Conservation (phyloP, 371 early-diverging fungal species). For the Lichtheimia hyalospora region DNA sequence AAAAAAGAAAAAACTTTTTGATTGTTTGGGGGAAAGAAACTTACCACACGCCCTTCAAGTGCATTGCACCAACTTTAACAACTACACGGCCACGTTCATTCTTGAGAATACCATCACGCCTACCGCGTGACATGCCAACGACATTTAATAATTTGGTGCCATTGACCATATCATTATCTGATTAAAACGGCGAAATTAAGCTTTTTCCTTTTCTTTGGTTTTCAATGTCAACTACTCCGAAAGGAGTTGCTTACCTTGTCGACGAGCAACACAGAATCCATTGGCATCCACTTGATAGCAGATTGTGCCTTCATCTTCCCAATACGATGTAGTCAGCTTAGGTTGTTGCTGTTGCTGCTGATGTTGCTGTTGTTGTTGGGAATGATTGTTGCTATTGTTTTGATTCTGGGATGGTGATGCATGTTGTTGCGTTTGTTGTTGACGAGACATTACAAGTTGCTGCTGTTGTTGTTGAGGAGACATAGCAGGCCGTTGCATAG, state of each 20-base stretch:
- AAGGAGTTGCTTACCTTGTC: constrained; percentile 52
- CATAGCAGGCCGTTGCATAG: not conserved
- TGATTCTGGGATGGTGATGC: not conserved
- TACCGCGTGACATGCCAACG: constrained; percentile 85
- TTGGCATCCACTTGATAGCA: constrained; percentile 75
- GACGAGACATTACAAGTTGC: constrained; percentile 2
- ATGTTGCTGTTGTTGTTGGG: not conserved
- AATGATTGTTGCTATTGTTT: not conserved
- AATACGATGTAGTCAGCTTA: constrained; percentile 65
- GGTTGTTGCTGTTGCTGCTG: constrained; percentile 36
- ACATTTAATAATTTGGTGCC: constrained; percentile 88
- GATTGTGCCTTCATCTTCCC: constrained; percentile 78
- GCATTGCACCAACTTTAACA: constrained; percentile 86
- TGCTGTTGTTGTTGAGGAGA: constrained; percentile 5
- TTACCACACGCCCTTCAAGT: constrained; percentile 88
- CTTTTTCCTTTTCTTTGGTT: not conserved
- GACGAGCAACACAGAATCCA: constrained; percentile 68
- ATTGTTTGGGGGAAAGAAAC: not conserved
- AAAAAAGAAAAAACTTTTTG: not conserved
- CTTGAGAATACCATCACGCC: constrained; percentile 86
- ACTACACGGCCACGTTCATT: constrained; percentile 83
- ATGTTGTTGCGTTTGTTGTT: constrained; percentile 6
- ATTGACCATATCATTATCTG: constrained; percentile 82
- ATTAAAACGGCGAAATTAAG: not conserved
- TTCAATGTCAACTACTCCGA: not conserved